Conservation (phyloP, 352 stramenopile species). For the Phytophthora fragariaefolia region DNA sequence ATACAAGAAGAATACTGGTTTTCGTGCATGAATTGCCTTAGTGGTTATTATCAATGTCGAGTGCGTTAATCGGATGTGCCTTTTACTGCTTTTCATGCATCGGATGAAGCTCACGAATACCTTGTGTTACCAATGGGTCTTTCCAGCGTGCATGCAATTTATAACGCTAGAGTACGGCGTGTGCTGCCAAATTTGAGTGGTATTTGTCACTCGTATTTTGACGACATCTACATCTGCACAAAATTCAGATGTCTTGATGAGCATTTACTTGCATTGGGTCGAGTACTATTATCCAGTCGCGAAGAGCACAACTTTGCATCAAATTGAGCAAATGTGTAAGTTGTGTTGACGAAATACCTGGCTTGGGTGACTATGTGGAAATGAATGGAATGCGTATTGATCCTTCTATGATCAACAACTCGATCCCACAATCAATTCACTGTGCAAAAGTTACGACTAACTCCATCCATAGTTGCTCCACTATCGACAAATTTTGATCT, state of each 20-base stretch:
- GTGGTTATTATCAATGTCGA: slow-evolving; percentile 31
- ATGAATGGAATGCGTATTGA: slow-evolving; percentile 12
- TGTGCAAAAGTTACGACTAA: slow-evolving; percentile 18
- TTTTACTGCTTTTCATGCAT: slow-evolving; percentile 25
- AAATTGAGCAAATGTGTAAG: slow-evolving; percentile 37
- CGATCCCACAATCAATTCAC: not conserved
- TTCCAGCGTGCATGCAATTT: slow-evolving; percentile 16
- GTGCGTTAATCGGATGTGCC: slow-evolving; percentile 30
- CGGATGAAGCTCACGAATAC: slow-evolving; percentile 30
- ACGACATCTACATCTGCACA: slow-evolving; percentile 27
- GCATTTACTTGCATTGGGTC: slow-evolving; percentile 13
- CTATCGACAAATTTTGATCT: slow-evolving; percentile 31
- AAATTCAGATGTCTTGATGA: not conserved
- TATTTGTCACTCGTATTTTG: slow-evolving; percentile 21
- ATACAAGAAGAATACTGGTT: slow-evolving; percentile 12
- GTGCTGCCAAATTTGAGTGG: slow-evolving; percentile 1
- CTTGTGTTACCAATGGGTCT: slow-evolving; percentile 30
- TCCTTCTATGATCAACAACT: slow-evolving; percentile 10
- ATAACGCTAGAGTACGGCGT: slow-evolving; percentile 13
- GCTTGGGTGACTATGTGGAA: not conserved
- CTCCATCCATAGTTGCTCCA: slow-evolving; percentile 16
- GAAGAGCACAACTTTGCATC: slow-evolving; percentile 24
- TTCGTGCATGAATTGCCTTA: slow-evolving; percentile 27
- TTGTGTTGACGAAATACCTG: slow-evolving; percentile 27
- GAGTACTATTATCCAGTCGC: slow-evolving; percentile 13